A percentile compares a stretch with the other conserved stretches of the same genome.
Conservation (phyloP, 164 flowering plant species). For the Pachysandra terminalis region DNA sequence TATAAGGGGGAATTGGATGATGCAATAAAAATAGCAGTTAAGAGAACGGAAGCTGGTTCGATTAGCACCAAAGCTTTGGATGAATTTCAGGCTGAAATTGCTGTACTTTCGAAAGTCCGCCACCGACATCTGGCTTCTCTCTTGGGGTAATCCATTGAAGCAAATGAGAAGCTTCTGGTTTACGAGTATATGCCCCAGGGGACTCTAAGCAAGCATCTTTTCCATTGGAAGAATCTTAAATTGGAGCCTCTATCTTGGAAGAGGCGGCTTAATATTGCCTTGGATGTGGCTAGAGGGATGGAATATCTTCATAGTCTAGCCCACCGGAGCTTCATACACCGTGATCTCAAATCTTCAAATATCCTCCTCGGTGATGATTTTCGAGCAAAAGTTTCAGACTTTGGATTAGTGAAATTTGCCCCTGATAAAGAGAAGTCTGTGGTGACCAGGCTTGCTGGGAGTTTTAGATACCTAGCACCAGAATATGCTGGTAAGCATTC, state of each 20-base stretch:
- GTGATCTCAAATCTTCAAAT: conserved; percentile 69
- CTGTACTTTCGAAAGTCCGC: conserved; percentile 66
- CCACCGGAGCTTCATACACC: conserved; percentile 63
- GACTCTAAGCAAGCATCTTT: conserved; percentile 59
- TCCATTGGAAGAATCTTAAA: conserved; percentile 52
- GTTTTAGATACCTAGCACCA: conserved; percentile 69
- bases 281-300: conserved; percentile 72
- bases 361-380: conserved; percentile 65
- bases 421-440: conserved; percentile 56
- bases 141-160: conserved; percentile 54
- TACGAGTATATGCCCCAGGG: conserved; percentile 74
- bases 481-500: conserved; percentile 63
- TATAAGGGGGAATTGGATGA: conserved; percentile 65
- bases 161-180: conserved; percentile 53
- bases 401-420: conserved; percentile 67
- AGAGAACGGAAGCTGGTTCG: conserved; percentile 64
- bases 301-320: conserved; percentile 67
- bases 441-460: conserved; percentile 63
- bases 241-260: conserved; percentile 69
- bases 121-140: conserved; percentile 71
- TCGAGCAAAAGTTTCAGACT: conserved; percentile 68
- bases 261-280: conserved; percentile 54
- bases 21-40: conserved; percentile 69
- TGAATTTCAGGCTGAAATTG: conserved; percentile 64
- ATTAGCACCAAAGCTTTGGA: conserved; percentile 50